Conservation (phyloP, 1,284 basidiomycete genomes). For the Malassezia vespertilionis region DNA sequence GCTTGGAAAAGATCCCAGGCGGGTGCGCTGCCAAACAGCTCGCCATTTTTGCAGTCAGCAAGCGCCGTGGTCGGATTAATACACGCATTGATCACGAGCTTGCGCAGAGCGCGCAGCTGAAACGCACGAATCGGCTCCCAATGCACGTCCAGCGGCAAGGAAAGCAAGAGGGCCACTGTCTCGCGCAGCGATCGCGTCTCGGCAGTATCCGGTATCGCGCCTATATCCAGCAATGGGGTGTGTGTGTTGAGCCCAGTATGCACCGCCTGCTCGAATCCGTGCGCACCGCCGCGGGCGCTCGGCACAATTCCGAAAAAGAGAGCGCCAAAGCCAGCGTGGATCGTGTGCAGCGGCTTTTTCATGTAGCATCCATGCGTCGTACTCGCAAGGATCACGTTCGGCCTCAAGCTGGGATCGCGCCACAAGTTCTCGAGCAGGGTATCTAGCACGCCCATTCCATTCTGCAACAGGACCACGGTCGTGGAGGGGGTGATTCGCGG, state of each 20-base stretch:
- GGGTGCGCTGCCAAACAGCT: conserved; percentile 47
- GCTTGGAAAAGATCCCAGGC: conserved; percentile 33
- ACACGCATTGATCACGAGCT: conserved; percentile 71
- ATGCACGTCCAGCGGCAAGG: conserved; percentile 37
- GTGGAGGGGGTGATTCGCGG: conserved; percentile 59
- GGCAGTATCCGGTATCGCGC: conserved; percentile 25
- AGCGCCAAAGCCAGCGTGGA: conserved; percentile 65
- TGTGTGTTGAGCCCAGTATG: too few relatives aligned
- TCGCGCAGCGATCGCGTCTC: conserved; percentile 22
- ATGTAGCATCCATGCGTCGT: conserved; percentile 68
- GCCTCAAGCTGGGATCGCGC: conserved; percentile 61
- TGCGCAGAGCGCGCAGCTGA: conserved; percentile 64
- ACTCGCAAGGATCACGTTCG: conserved; percentile 72
- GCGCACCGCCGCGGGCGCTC: conserved; percentile 48
- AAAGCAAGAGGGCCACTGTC: conserved; percentile 31
- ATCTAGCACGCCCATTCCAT: conserved; percentile 82
- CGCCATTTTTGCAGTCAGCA: conserved; percentile 68
- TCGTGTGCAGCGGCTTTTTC: conserved; percentile 52
- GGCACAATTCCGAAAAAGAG: conserved; percentile 70
- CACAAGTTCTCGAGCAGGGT: conserved; percentile 61
- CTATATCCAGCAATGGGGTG: conserved; percentile 23
- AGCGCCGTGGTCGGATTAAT: conserved; percentile 82
- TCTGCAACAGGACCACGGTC: conserved; percentile 80
- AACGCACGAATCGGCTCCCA: conserved; percentile 65
- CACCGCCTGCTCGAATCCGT: conserved; percentile 15